A percentile compares a stretch with the other conserved stretches of the same genome.
These are phyloP conservation scores for Yamadazyma nakazawae DNA, from an alignment of 805 yeast genomes.

Conservation along the genomic window DNA sequence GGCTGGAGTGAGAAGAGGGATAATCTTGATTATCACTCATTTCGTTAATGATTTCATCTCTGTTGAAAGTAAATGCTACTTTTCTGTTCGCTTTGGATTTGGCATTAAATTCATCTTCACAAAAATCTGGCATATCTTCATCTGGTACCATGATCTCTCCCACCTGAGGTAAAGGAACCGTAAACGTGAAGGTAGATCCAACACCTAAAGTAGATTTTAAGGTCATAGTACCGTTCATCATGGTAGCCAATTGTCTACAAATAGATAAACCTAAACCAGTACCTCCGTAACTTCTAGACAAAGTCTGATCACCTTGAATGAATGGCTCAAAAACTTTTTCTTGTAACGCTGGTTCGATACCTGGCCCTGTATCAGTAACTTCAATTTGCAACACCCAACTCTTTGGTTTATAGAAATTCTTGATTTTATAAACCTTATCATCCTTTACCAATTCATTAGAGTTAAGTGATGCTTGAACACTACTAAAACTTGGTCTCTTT, in stretches of 20 bases:
- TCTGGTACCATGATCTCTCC: conserved; percentile 47
- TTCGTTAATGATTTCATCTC: conserved; percentile 9
- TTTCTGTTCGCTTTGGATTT: conserved; percentile 49
- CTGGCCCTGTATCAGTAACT: conserved; percentile 92
- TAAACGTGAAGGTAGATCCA: conserved; percentile 82
- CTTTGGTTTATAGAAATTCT: conserved; percentile 36
- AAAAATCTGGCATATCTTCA: conserved; percentile 38
- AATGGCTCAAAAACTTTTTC: conserved; percentile 91
- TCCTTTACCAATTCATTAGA: conserved; percentile 33
- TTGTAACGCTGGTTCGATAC: conserved; percentile 80
- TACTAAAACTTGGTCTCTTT: conserved; percentile 13
- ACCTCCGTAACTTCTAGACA: conserved; percentile 90
- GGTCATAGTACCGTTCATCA: conserved; percentile 86
- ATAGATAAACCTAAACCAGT: conserved; percentile 90
- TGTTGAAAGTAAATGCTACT: conserved; percentile 37
- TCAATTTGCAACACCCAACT: conserved; percentile 64
- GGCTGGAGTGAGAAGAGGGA: neutral
- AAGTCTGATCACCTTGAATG: conserved; percentile 94
- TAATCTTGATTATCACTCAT: neutral
- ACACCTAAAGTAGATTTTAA: conserved; percentile 71
- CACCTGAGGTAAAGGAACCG: conserved; percentile 69
- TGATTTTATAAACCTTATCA: conserved; percentile 31
- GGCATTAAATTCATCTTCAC: conserved; percentile 68
- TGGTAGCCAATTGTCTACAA: conserved; percentile 82
- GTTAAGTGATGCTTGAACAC: conserved; percentile 12